These are phyloP conservation scores for Phaeosphaeriaceae sp. DNA, from an alignment of 2,329 filamentous ascomycete species.

Conservation along the genomic window DNA sequence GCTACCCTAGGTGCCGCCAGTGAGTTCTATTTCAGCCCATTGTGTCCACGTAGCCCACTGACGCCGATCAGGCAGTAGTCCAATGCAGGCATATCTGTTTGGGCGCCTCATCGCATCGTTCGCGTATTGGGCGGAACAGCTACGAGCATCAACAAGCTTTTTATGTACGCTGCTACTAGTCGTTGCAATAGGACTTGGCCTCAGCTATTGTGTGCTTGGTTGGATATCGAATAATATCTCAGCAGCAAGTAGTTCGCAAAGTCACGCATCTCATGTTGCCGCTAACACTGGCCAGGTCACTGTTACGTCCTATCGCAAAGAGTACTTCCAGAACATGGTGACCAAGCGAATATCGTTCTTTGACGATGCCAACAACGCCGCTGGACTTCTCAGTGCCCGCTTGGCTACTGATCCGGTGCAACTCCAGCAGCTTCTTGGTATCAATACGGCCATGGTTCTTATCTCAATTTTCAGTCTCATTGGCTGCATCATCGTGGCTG, in stretches of 20 bases:
- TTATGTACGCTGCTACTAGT: constrained; percentile 54
- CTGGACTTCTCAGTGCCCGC: constrained; percentile 77
- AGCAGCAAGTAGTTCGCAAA: constrained; percentile 14
- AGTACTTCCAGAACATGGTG: constrained; percentile 83
- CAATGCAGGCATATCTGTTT: constrained; percentile 33
- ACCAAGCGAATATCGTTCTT: constrained; percentile 94
- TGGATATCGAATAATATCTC: constrained; percentile 35
- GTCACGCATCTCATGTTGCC: neutral
- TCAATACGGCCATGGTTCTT: constrained; percentile 73
- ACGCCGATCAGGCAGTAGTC: constrained; percentile 18
- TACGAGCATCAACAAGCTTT: constrained; percentile 28
- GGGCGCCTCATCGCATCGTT: constrained; percentile 31
- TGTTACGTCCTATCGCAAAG: constrained; percentile 77
- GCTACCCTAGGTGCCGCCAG: constrained; percentile 29
- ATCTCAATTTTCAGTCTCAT: constrained; percentile 80
- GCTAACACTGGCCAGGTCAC: constrained; percentile 19
- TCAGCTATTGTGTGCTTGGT: constrained; percentile 30
- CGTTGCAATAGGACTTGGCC: constrained; percentile 25
- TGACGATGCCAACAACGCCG: constrained; percentile 84
- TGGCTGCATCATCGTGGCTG: constrained; percentile 70
- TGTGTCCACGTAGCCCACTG: neutral
- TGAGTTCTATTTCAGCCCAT: constrained; percentile 8
- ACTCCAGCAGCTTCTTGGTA: constrained; percentile 33
- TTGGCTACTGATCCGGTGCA: constrained; percentile 49
- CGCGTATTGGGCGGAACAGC: constrained; percentile 21